These are phyloP conservation scores for Trichoderma arundinaceum DNA, from an alignment of 2,329 filamentous ascomycete species.

Conservation along the genomic window DNA sequence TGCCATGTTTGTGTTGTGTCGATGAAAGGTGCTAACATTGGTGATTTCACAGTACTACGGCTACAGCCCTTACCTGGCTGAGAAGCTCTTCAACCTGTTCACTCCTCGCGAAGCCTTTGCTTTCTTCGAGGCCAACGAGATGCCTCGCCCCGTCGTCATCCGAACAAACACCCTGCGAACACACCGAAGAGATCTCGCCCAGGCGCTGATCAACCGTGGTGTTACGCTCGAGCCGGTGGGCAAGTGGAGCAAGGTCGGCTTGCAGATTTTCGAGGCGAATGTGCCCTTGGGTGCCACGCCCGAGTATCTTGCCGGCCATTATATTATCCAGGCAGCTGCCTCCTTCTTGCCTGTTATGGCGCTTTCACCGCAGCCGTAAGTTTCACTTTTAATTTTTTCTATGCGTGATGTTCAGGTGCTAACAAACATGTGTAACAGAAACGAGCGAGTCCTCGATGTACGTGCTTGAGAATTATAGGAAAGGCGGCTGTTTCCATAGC, in stretches of 20 bases:
- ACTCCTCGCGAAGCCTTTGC: conserved; percentile 92
- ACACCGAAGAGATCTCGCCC: conserved; percentile 79
- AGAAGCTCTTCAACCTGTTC: conserved; percentile 94
- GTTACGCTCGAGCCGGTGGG: conserved; percentile 96
- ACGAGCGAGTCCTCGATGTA: conserved; percentile 83
- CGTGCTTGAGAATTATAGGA: not conserved
- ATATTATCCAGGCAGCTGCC: conserved; percentile 95
- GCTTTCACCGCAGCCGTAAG: conserved; percentile 76
- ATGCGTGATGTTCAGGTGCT: not conserved
- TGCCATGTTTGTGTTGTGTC: not conserved
- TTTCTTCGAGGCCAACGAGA: conserved; percentile 99
- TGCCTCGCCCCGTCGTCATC: conserved; percentile 89
- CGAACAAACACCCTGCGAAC: conserved; percentile 92
- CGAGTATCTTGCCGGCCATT: conserved; percentile 96
- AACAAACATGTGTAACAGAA: conserved; percentile 48
- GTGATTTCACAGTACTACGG: conserved; percentile 72
- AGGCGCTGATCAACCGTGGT: conserved; percentile 92
- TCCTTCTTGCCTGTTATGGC: conserved; percentile 99
- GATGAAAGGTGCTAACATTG: not conserved
- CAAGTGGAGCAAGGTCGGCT: conserved; percentile 97
- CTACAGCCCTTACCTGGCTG: conserved; percentile 91
- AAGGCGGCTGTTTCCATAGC: not conserved
- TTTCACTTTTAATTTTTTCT: not conserved
- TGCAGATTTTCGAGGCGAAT: conserved; percentile 93
- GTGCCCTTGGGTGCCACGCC: conserved; percentile 89